phyloP scores from a whole-genome alignment of 768 basidiomycete genomes.

The Boletus rubropictus region DNA sequence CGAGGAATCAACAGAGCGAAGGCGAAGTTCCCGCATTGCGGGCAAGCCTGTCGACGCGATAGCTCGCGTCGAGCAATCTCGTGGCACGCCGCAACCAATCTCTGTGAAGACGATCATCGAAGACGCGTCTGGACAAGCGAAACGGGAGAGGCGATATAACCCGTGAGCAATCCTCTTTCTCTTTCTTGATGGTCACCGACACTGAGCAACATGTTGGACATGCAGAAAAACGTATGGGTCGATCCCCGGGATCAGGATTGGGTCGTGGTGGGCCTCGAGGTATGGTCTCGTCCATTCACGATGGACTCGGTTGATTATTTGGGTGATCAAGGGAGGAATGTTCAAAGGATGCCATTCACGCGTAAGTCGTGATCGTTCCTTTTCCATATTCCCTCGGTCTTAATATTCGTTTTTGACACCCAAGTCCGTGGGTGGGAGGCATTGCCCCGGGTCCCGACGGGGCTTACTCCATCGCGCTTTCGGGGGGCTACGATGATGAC shows the following conservation, averaged over 20 bases:
- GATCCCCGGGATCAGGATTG: constrained; percentile 75
- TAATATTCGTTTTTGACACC: background rate
- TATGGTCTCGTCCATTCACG: constrained; percentile 23
- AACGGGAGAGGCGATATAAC: constrained; percentile 28
- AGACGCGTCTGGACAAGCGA: constrained; percentile 34
- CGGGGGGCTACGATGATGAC: constrained; percentile 86
- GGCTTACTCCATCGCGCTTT: constrained; percentile 80
- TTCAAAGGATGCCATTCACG: constrained; percentile 75
- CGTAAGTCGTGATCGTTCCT: constrained; percentile 45
- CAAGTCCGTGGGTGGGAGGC: constrained; percentile 78
- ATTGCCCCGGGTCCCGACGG: constrained; percentile 60
- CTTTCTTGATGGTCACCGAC: constrained; percentile 14
- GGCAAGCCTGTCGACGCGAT: constrained; percentile 52
- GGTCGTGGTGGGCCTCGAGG: constrained; percentile 79
- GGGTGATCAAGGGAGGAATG: constrained; percentile 45
- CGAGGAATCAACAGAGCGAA: constrained; percentile 19
- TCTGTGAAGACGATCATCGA: constrained; percentile 35
- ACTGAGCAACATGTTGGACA: constrained; percentile 4
- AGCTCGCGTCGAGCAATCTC: constrained; percentile 32
- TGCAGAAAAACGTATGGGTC: constrained; percentile 69
- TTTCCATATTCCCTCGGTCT: background rate
- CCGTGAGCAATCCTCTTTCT: constrained; percentile 18
- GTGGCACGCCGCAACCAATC: constrained; percentile 32
- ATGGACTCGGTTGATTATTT: background rate
- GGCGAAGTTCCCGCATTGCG: constrained; percentile 65